phyloP scores from a whole-genome alignment of 2,329 filamentous ascomycete genomes.

The Aureobasidium melanogenum region DNA sequence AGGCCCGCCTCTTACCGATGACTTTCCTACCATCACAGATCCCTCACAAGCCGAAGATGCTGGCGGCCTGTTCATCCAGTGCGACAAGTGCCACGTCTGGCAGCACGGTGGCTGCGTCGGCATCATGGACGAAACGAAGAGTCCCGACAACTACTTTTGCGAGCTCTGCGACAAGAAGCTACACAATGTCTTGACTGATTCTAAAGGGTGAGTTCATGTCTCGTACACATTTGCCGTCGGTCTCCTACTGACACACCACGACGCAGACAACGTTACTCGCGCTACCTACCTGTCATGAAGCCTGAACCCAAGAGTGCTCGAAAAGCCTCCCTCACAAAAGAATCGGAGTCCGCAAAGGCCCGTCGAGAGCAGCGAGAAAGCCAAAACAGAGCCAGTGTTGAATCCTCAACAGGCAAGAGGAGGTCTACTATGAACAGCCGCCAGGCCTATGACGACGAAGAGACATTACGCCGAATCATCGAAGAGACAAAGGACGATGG shows the following conservation, averaged over 20 bases:
- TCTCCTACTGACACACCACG: not conserved
- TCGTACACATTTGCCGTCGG: not conserved
- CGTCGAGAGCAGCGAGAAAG: slow-evolving; percentile 40
- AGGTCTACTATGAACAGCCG: slow-evolving; percentile 97
- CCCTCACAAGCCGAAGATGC: slow-evolving; percentile 67
- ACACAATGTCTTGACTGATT: slow-evolving; percentile 71
- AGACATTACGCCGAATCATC: slow-evolving; percentile 77
- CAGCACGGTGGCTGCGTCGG: slow-evolving; percentile 97
- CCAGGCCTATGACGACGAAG: slow-evolving; percentile 91
- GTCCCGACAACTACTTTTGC: slow-evolving; percentile 96
- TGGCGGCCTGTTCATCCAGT: slow-evolving; percentile 94
- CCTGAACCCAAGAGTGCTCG: slow-evolving; percentile 50
- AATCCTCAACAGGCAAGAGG: slow-evolving; percentile 61
- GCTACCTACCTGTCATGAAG: slow-evolving; percentile 51
- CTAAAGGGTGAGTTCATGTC: slow-evolving; percentile 65
- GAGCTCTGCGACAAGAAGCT: slow-evolving; percentile 88
- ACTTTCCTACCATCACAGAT: slow-evolving; percentile 29
- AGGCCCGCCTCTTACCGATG: slow-evolving; percentile 57
- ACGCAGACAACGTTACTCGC: slow-evolving; percentile 51
- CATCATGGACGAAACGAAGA: slow-evolving; percentile 87
- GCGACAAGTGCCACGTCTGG: slow-evolving; percentile 96
- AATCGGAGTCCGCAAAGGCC: slow-evolving; percentile 38
- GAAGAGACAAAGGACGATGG: slow-evolving; percentile 89
- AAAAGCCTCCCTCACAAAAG: slow-evolving; percentile 57
- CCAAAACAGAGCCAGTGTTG: slow-evolving; percentile 42